A percentile compares a stretch with the other conserved stretches of the same genome.
phyloP scores from a whole-genome alignment of 768 basidiomycete genomes.

The Imleria badia region DNA sequence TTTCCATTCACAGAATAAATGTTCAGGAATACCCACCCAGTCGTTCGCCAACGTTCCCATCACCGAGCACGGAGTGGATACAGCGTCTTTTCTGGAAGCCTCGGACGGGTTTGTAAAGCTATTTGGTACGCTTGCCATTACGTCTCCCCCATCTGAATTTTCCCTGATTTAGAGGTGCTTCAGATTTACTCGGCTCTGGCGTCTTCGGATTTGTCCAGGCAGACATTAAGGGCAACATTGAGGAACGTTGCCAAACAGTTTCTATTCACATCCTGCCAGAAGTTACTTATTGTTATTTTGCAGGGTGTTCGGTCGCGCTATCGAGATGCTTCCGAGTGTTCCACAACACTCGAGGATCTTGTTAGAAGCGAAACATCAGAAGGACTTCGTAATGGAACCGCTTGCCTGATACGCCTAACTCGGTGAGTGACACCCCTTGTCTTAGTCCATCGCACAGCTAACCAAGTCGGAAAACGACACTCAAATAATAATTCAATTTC shows the following conservation, averaged over 20 bases:
- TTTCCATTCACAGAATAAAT: neutral
- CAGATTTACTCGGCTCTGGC: constrained; percentile 66
- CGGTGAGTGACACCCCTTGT: constrained; percentile 45
- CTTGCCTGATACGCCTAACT: constrained; percentile 62
- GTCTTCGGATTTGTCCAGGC: constrained; percentile 74
- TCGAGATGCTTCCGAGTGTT: constrained; percentile 41
- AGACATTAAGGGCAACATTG: constrained; percentile 67
- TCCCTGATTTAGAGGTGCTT: constrained; percentile 14
- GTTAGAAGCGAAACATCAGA: constrained; percentile 51
- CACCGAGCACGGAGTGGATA: constrained; percentile 76
- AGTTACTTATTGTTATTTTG: constrained; percentile 12
- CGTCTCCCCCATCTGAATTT: constrained; percentile 12
- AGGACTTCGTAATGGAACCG: constrained; percentile 48
- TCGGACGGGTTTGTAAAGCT: constrained; percentile 79
- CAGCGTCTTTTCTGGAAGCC: constrained; percentile 78
- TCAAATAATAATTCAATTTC: constrained; percentile 1
- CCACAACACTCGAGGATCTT: constrained; percentile 59
- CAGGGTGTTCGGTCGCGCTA: constrained; percentile 68
- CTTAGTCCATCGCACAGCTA: neutral
- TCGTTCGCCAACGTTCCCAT: constrained; percentile 85
- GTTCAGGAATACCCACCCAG: constrained; percentile 39
- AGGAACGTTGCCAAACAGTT: constrained; percentile 38
- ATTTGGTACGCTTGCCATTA: constrained; percentile 53
- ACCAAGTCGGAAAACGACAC: constrained; percentile 6
- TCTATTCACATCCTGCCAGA: constrained; percentile 12